Evolutionary conservation across 1,284 basidiomycete genomes (phyloP), one percentile per base, ranked within the genome.

Genomic region (Sanghuangporus weigelae): DNA sequence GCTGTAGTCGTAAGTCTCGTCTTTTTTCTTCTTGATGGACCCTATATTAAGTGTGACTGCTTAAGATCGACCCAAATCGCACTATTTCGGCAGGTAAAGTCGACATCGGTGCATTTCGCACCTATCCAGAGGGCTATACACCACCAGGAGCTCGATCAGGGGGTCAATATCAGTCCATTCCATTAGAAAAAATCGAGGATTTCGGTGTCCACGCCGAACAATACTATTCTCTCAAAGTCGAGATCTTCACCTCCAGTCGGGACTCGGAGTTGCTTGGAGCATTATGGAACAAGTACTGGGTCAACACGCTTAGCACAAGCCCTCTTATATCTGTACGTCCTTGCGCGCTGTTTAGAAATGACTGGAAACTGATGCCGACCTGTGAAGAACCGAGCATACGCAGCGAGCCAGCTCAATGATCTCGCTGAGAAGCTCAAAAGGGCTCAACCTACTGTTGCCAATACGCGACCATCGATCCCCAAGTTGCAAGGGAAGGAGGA

Each of bases 231-330:
- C 83, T 99, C 23, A 93, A 96, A 53, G 89, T 99, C 23, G 91
- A 96, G 74, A 90, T 97, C 61, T 99, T 98, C 85, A 98, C 96
- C 76, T 91, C 88, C 19, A 86, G 83, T 63, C 77, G 96, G 51
- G 96, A 99, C 72, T 87, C 87, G 21, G 87, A 95, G 69, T 77
- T 99, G 12, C 81, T 99, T 36, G 92, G 92, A 38, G 77, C 96
- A 72, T 77, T 99, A 23, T 99, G 96, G 96, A 98, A 99, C 79
- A 98, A 98, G 78, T 99, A 99, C 71, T 99, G 96, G 96, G 93
- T 96, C 19, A 95, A 93, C 70, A 98, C 96, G 0, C 81, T 99
- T 38, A 92, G 91, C 71, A 93, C 95, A 72, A 95, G 91, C 71
- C 89, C 94, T 2, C 76, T 98, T 39, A 90, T 98, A 50, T 93